Base-by-base conservation (phyloP, 2,329 filamentous ascomycete genomes). In the Pestalotiopsis sp. region DNA sequence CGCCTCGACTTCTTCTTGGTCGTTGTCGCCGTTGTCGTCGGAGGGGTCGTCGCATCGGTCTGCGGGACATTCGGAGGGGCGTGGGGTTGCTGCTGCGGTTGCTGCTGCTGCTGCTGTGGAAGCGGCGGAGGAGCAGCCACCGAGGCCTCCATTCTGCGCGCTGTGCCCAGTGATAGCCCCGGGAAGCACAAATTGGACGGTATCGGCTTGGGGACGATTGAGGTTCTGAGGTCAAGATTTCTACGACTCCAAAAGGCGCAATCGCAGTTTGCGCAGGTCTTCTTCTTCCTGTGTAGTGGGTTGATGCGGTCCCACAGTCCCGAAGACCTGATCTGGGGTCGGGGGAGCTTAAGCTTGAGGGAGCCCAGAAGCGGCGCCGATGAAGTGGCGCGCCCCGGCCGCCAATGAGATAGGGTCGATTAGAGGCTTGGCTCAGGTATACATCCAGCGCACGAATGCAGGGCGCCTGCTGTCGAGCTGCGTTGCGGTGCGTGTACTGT, bases 1-100 rank as follows among this genome's bases (percentile, higher is more conserved):
- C 85, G 83, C 72, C 86, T 82, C 20, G 85, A 74, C 75, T 86
- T 87, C 79, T 87, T 88, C 78, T 82, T 85, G 60, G 76, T 73
- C 27, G 27, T 31, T 31, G 27, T 6, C 6, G 27, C 27, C 27
- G 27, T 31, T 6, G 27, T 31, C 27, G 27, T 31, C 27, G 27
- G 27, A 17, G 73, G 71, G 59, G 66, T 60, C 25, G 68, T 23
- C 36, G 68, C 56, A 39, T 66, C 65, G 57, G 11, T 23, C 17
- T 23, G 27, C 23, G 52, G 20, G 31, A 25, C 39, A 52, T 66
- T 66, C 31, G 45, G 56, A 17, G 58, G 14, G 27, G 25, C 36
- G 14, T 20, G 56, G 17, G 31, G 64, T 52, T 66, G 63, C 63
- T 66, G 63, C 25, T 56, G 27, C 4, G 31, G 52, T 52, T 49